phyloP scores from a whole-genome alignment of 2,329 filamentous ascomycete genomes.

The Coniochaeta sp. region DNA sequence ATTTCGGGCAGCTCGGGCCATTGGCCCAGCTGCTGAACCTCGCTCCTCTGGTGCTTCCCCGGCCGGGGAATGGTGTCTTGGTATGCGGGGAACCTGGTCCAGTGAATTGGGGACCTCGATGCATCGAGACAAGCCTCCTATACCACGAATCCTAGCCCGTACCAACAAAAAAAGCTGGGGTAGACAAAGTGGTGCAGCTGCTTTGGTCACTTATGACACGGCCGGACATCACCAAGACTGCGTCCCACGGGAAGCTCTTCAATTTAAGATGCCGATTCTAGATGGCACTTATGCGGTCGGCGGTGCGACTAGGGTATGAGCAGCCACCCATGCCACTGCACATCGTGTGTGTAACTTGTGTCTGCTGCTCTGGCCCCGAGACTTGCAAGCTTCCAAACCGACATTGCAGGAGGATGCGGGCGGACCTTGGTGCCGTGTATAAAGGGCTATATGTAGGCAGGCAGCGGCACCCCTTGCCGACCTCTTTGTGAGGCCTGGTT shows the following conservation, averaged over 20 bases:
- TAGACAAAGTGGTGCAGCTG: not conserved
- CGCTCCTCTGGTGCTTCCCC: not conserved
- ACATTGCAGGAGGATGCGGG: not conserved
- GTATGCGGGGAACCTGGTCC: not conserved
- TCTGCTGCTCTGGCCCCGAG: not conserved
- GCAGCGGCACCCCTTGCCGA: not conserved
- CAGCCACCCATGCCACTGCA: not conserved
- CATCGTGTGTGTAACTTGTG: not conserved
- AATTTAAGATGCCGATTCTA: not conserved
- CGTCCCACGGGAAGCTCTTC: not conserved
- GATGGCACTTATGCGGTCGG: not conserved
- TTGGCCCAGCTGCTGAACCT: not conserved
- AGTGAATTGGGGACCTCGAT: not conserved
- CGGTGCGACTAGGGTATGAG: not conserved
- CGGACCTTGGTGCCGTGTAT: not conserved
- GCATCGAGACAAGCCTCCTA: not conserved
- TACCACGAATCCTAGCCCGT: not conserved
- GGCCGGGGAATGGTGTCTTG: not conserved
- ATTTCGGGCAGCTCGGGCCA: not conserved
- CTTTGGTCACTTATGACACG: not conserved
- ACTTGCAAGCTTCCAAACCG: not conserved
- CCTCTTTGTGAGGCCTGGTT: not conserved
- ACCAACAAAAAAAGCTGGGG: not conserved
- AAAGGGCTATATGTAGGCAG: not conserved
- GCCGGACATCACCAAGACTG: not conserved